Conservation (phyloP, 192 early-diverging fungal species). For the Podila epigama region DNA sequence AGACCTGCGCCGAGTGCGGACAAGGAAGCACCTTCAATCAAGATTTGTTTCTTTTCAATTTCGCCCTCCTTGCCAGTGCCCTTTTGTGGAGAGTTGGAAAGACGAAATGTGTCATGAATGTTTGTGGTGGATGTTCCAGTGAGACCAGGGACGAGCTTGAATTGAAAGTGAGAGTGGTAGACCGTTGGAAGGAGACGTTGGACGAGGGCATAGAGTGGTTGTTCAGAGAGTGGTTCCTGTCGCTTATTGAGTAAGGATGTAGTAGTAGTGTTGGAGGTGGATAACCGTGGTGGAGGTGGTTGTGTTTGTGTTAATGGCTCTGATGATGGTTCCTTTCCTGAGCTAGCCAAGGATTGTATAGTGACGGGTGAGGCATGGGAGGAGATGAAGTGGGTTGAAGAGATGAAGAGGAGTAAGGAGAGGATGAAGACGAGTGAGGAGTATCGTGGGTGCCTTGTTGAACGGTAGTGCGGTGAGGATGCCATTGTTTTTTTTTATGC, state of each 20-base stretch:
- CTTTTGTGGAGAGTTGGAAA: slow-evolving; percentile 20
- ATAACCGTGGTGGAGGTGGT: background rate
- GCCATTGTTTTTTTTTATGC: background rate
- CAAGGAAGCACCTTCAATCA: slow-evolving; percentile 14
- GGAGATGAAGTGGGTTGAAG: background rate
- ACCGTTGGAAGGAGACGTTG: slow-evolving; percentile 9
- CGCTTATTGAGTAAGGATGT: background rate
- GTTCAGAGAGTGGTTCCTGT: background rate
- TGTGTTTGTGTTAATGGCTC: background rate
- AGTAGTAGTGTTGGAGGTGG: background rate
- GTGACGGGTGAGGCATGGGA: background rate
- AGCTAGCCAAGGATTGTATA: background rate
- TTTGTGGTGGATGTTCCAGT: slow-evolving; percentile 16
- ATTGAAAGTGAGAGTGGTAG: slow-evolving; percentile 22
- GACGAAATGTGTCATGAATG: slow-evolving; percentile 26
- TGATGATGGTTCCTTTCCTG: background rate
- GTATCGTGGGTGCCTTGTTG: background rate
- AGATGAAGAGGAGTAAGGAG: background rate
- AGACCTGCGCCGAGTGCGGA: slow-evolving; percentile 33
- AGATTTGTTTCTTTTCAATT: background rate
- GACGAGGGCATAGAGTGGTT: slow-evolving; percentile 7
- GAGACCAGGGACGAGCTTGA: slow-evolving; percentile 7
- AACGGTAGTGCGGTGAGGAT: too few species aligned
- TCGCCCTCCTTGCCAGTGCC: background rate
- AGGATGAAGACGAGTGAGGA: background rate